Evolutionary conservation across 2,329 filamentous ascomycete genomes (phyloP).

Genomic region (Aspergillus sp.): DNA sequence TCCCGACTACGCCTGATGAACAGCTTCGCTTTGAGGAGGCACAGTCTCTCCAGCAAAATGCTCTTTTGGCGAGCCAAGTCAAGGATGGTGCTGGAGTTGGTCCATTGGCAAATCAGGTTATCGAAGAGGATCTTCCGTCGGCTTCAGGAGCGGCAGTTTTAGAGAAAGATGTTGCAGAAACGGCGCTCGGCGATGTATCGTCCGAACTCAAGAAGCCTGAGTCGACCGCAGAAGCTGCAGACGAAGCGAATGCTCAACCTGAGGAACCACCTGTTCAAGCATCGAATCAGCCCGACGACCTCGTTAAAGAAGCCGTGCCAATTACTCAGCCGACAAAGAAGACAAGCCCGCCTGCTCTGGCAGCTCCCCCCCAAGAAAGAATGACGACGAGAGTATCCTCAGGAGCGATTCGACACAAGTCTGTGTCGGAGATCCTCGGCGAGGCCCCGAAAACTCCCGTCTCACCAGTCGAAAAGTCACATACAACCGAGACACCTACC

Average conservation of each 20-base stretch:
- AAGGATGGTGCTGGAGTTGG: conserved; percentile 16
- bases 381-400: conserved; percentile 71
- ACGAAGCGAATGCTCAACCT: conserved; percentile 17
- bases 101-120: conserved; percentile 27
- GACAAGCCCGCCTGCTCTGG: conserved; percentile 20
- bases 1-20: conserved; percentile 57
- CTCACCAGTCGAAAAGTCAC: conserved; percentile 36
- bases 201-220: conserved; percentile 17
- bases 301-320: conserved; percentile 12
- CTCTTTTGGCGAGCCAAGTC: conserved; percentile 21
- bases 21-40: conserved; percentile 59
- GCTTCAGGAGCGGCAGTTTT: conserved; percentile 15
- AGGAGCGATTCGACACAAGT: conserved; percentile 69
- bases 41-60: conserved; percentile 39
- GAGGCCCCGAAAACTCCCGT: conserved; percentile 50
- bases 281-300: conserved; percentile 14
- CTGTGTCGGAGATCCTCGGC: conserved; percentile 70
- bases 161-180: conserved; percentile 21
- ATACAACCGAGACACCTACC: conserved; percentile 32
- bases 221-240: conserved; percentile 7
- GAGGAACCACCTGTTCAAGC: conserved; percentile 15
- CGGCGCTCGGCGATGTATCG: not conserved
- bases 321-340: conserved; percentile 28
- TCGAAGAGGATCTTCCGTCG: conserved; percentile 24
- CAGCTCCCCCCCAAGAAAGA: conserved; percentile 47